Conservation (phyloP, 2,329 filamentous ascomycete species). For the Ambrosiella cleistominuta region DNA sequence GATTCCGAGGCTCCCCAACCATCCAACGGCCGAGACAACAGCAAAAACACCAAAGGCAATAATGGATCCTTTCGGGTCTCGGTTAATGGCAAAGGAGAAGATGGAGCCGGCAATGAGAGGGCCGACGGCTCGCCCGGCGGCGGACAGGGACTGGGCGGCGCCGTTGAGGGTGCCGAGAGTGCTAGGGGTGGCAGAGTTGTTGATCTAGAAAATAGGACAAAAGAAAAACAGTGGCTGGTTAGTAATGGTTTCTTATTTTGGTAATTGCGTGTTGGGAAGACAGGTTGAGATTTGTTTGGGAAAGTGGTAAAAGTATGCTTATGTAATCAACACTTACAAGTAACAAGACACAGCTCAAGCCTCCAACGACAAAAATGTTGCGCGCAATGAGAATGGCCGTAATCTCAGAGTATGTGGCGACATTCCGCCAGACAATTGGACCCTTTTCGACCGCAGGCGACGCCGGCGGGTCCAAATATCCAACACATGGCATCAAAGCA, state of each 20-base stretch:
- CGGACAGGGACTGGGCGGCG: constrained; percentile 81
- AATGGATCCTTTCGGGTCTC: constrained; percentile 62
- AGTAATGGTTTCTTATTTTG: background rate
- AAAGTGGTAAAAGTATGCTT: background rate
- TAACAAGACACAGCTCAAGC: constrained; percentile 73
- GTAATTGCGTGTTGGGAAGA: background rate
- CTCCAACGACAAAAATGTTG: constrained; percentile 77
- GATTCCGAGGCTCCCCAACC: constrained; percentile 63
- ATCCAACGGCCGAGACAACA: constrained; percentile 54
- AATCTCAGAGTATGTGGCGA: constrained; percentile 66
- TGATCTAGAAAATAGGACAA: background rate
- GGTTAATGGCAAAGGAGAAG: constrained; percentile 59
- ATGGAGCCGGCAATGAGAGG: constrained; percentile 77
- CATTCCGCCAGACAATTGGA: constrained; percentile 20
- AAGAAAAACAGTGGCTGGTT: background rate
- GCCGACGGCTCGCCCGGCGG: constrained; percentile 61
- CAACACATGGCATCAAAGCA: constrained; percentile 75
- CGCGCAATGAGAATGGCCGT: constrained; percentile 68
- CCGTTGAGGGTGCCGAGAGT: constrained; percentile 84
- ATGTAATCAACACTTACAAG: constrained; percentile 38
- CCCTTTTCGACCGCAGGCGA: background rate
- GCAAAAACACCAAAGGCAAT: constrained; percentile 79
- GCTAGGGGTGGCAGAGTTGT: constrained; percentile 6
- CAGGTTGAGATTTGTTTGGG: background rate
- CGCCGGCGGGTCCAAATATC: constrained; percentile 42